These are phyloP conservation scores for Globisporangium orthogonon DNA, from an alignment of 352 stramenopile genomes.

Conservation along the genomic window DNA sequence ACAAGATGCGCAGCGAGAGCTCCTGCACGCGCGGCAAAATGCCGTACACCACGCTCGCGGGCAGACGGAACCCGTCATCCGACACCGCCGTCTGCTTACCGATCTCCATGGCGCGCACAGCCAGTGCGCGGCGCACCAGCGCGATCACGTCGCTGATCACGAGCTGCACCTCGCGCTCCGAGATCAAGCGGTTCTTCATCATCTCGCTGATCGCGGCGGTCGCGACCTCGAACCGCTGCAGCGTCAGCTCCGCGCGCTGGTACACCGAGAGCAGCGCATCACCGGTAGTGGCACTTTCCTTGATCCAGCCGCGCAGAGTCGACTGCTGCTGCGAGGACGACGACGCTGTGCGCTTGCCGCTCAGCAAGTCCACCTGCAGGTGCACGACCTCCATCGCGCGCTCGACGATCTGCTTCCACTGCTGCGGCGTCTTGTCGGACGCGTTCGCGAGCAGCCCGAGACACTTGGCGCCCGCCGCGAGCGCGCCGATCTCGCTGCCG, in stretches of 20 bases:
- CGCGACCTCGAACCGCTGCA: constrained; percentile 32
- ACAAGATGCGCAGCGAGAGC: constrained; percentile 34
- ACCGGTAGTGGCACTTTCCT: constrained; percentile 24
- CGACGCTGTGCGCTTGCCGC: constrained; percentile 32
- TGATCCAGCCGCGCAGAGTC: constrained; percentile 59
- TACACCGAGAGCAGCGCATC: constrained; percentile 42
- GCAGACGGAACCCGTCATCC: constrained; percentile 67
- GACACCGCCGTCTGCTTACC: constrained; percentile 80
- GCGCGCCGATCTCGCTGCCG: constrained; percentile 6
- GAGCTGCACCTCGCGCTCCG: constrained; percentile 72
- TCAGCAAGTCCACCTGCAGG: constrained; percentile 57
- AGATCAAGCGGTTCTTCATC: constrained; percentile 44
- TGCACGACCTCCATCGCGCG: constrained; percentile 56
- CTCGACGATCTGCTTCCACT: constrained; percentile 64
- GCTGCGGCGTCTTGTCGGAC: constrained; percentile 48
- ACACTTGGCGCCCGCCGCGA: constrained; percentile 29
- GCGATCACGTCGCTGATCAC: constrained; percentile 47
- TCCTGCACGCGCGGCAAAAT: constrained; percentile 51
- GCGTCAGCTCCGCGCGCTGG: constrained; percentile 39
- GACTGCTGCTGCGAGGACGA: constrained; percentile 20
- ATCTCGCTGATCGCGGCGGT: constrained; percentile 32
- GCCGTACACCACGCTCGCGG: constrained; percentile 66
- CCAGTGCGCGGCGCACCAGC: constrained; percentile 53
- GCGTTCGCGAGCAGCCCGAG: constrained; percentile 46
- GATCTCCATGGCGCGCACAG: constrained; percentile 58